These are phyloP conservation scores for Incumbomyces lentus DNA, from an alignment of 2,329 filamentous ascomycete genomes.

Conservation along the genomic window DNA sequence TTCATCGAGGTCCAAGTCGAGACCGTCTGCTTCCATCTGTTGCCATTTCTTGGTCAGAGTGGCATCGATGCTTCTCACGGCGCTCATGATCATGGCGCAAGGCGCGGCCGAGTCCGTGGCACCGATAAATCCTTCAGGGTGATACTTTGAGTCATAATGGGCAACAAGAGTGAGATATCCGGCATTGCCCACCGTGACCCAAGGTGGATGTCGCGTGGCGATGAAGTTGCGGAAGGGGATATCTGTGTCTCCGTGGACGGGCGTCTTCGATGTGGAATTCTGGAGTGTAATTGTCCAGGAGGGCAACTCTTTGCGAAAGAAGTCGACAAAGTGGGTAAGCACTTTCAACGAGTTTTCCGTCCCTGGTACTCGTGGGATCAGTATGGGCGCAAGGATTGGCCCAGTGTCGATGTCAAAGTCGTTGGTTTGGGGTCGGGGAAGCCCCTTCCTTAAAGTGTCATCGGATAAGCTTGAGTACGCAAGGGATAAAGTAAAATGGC, in stretches of 20 bases:
- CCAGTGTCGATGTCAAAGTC: constrained; percentile 73
- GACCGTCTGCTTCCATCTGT: constrained; percentile 53
- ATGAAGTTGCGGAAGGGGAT: constrained; percentile 84
- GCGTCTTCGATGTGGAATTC: constrained; percentile 80
- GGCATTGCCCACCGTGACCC: constrained; percentile 62
- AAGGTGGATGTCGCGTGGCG: constrained; percentile 78
- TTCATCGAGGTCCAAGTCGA: constrained; percentile 37
- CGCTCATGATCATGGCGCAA: constrained; percentile 86
- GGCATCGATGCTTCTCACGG: constrained; percentile 66
- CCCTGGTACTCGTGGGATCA: constrained; percentile 79
- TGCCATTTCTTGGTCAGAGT: constrained; percentile 76
- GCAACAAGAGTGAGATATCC: constrained; percentile 77
- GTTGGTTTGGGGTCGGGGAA: constrained; percentile 56
- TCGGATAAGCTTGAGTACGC: constrained; percentile 61
- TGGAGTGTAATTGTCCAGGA: constrained; percentile 74
- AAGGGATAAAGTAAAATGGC: constrained; percentile 1
- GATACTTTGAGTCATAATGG: constrained; percentile 81
- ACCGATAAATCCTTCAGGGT: constrained; percentile 78
- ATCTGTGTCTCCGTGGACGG: constrained; percentile 56
- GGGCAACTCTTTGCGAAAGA: constrained; percentile 65
- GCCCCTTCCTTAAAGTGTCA: constrained; percentile 51
- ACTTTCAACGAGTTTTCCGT: constrained; percentile 63
- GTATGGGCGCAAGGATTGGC: constrained; percentile 70
- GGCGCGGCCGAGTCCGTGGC: constrained; percentile 89
- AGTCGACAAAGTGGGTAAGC: constrained; percentile 72